These are phyloP conservation scores for Xenosphaeropsis pyriputrescens DNA, from an alignment of 2,329 filamentous ascomycete species.

Conservation along the genomic window DNA sequence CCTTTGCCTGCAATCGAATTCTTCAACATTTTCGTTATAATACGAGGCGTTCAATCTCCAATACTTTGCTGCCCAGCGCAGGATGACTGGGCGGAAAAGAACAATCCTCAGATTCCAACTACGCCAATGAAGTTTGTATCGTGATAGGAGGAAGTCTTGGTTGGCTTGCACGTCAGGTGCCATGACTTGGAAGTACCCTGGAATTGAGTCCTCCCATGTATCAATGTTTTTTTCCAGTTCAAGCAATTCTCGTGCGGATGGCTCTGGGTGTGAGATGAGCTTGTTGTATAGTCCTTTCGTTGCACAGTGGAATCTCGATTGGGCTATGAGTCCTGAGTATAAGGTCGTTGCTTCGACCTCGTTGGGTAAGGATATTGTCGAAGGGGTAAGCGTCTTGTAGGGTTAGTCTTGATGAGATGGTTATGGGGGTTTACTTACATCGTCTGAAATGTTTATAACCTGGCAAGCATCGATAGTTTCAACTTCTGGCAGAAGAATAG, in stretches of 20 bases:
- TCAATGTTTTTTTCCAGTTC: constrained; percentile 4
- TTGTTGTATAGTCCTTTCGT: constrained; percentile 1
- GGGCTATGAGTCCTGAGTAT: constrained; percentile 2
- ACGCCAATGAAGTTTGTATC: constrained; percentile 6
- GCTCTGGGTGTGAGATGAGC: constrained; percentile 2
- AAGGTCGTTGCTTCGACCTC: constrained; percentile 1
- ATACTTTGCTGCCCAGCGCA: constrained; percentile 3
- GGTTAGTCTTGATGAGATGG: background rate
- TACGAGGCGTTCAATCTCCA: background rate
- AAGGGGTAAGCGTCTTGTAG: constrained; percentile 1
- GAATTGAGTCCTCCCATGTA: constrained; percentile 3
- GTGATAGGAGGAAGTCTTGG: constrained; percentile 2
- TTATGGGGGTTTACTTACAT: constrained; percentile 1
- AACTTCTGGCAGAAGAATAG: constrained; percentile 4
- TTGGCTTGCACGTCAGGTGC: constrained; percentile 1
- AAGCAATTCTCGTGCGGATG: constrained; percentile 2
- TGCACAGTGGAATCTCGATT: constrained; percentile 2
- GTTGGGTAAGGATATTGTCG: constrained; percentile 8
- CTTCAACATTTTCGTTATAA: background rate
- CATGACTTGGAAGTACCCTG: constrained; percentile 2
- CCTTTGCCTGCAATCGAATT: constrained; percentile 1
- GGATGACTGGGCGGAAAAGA: constrained; percentile 7
- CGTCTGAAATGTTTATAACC: constrained; percentile 6
- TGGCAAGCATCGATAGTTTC: constrained; percentile 6
- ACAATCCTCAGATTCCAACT: constrained; percentile 7